Base-by-base conservation (phyloP, 306 rosid species). In the Cicer bijugum region DNA sequence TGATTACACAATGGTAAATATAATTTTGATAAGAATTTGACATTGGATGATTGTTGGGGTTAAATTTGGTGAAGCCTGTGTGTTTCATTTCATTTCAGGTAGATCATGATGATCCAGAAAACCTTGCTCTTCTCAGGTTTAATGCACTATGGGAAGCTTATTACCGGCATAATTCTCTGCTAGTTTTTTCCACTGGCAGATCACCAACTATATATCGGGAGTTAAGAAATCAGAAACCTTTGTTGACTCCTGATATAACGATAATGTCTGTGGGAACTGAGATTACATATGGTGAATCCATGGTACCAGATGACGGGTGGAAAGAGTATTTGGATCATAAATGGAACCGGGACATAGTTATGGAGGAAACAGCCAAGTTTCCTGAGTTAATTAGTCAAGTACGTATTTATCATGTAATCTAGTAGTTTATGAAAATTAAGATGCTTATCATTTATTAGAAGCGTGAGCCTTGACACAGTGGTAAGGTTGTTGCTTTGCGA, bases 111-210 rank as follows among this genome's bases (percentile, higher is more conserved):
- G 95, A 88, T 55, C 79, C 83, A 0, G 84, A 79, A 60, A 86
- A 88, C 73, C 51, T 69, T 2, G 82, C 91, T 12, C 90, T 92
- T 73, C 90, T 90, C 9, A 78, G 88, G 79, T 90, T 92, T 70
- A 88, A 85, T 81, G 90, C 95, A 0, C 84, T 92, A 12, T 92
- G 96, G 98, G 98, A 92, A 86, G 81, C 89, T 74, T 68, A 83
- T 80, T 89, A 88, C 73, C 91, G 95, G 66, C 95, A 80, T 44
- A 78, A 88, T 82, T 90, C 95, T 80, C 85, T 92, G 52, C 90
- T 92, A 17, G 97, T 92, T 72, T 92, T 83, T 82, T 92, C 98
- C 61, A 92, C 98, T 9, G 97, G 96, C 74, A 88, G 98, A 70
- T 90, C 98, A 7, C 92, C 88, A 47, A 43, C 88, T 7, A 80